A percentile compares a stretch with the other conserved stretches of the same genome.
Conservation (phyloP, 2,329 filamentous ascomycete genomes). For the Tolypocladium amazonense region DNA sequence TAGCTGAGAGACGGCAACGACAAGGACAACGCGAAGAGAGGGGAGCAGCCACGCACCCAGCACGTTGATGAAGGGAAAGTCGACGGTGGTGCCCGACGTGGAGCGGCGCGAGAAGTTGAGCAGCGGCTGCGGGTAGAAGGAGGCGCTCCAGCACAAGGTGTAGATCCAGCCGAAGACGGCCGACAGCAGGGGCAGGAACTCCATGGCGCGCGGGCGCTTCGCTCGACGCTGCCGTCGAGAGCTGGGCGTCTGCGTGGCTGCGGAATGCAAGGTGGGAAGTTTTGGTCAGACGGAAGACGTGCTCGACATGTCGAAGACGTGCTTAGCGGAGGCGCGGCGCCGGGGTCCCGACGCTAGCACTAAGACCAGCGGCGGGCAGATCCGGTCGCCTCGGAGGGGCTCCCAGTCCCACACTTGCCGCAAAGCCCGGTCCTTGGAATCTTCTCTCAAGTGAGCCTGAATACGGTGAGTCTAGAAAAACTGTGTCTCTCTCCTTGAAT, state of each 20-base stretch:
- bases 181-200: slow-evolving; percentile 38
- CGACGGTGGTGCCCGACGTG: slow-evolving; percentile 75
- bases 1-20: neutral
- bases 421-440: no score
- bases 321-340: neutral
- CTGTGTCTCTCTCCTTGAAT: no score
- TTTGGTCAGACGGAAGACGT: no score
- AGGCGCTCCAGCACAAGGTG: slow-evolving; percentile 68
- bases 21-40: no score
- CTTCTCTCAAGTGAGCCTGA: no score
- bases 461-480: no score
- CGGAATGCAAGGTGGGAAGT: no score
- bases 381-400: no score
- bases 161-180: slow-evolving; percentile 66
- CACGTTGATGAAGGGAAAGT: slow-evolving; percentile 71
- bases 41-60: slow-evolving; percentile 45
- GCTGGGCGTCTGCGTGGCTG: no score
- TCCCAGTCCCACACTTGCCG: no score
- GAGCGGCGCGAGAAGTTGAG: slow-evolving; percentile 68
- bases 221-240: neutral
- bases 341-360: neutral
- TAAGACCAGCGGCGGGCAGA: no score
- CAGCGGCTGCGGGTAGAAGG: slow-evolving; percentile 86
- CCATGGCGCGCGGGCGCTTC: neutral
- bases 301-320: neutral